These are phyloP conservation scores for Galerina sulciceps DNA, from an alignment of 768 basidiomycete species.

Conservation along the genomic window DNA sequence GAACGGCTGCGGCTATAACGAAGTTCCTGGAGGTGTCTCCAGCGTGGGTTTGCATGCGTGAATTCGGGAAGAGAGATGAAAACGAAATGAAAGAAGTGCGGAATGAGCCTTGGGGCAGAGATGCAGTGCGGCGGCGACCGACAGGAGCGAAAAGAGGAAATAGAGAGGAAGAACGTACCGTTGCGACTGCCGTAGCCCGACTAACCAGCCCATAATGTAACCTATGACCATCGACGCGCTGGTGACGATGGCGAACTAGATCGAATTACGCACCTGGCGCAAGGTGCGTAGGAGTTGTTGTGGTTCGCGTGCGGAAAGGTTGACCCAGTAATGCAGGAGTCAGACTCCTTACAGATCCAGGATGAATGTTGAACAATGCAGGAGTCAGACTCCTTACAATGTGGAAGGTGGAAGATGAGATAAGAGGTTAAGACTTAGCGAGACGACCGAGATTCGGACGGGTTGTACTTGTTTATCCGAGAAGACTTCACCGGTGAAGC, in stretches of 20 bases:
- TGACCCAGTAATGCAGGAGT: too few relatives aligned
- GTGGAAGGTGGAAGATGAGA: too few relatives aligned
- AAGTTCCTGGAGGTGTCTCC: conserved; percentile 55
- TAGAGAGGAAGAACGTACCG: conserved; percentile 41
- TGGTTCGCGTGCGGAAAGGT: too few relatives aligned
- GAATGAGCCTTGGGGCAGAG: background rate
- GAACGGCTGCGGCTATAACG: conserved; percentile 82
- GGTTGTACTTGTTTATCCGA: too few relatives aligned
- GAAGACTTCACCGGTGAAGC: too few relatives aligned
- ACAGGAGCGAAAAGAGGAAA: background rate
- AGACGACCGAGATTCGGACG: too few relatives aligned
- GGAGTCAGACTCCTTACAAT: too few relatives aligned
- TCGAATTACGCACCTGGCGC: too few relatives aligned
- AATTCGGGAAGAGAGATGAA: background rate
- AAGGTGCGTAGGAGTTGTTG: too few relatives aligned
- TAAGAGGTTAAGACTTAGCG: too few relatives aligned
- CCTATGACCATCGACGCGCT: conserved; percentile 71
- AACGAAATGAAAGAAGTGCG: background rate
- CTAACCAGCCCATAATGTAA: conserved; percentile 60
- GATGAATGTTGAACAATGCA: too few relatives aligned
- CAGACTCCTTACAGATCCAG: too few relatives aligned
- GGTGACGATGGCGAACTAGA: conserved; percentile 84
- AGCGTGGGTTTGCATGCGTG: background rate
- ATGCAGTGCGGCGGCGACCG: background rate
- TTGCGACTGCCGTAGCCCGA: conserved; percentile 77